Evolutionary conservation across 1,139 yeast genomes (phyloP), one percentile per base, ranked within the genome.

Genomic region (Zygotorulaspora mrakii): DNA sequence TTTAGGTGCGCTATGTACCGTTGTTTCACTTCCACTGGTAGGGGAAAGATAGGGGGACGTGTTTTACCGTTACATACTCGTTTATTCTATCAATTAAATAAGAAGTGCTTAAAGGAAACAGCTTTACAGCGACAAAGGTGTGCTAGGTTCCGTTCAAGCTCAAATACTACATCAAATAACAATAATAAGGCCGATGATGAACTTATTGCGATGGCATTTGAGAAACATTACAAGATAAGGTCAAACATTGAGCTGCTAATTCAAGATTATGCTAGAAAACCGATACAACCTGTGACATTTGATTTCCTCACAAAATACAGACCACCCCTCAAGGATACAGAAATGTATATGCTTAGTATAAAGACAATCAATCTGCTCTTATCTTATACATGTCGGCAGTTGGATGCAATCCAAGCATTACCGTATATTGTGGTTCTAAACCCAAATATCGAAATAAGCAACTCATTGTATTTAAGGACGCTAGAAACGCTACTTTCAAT

Each of bases 401-500:
- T 88, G 13, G 71, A 73, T 29, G 82, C 82, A 32, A 77, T 89
- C 50, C 71, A 94, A 46, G 70, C 73, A 34, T 67, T 89, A 38
- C 95, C 96, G 0, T 89, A 87, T 59, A 73, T 89, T 50, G 88
- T 82, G 35, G 83, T 87, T 33, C 66, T 89, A 46, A 89, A 89
- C 57, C 96, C 96, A n/a, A 77, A 86, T 53, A 82, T 89, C 39
- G 82, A 94, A n/a, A 79, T 77, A 52, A 82, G 85, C 14, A 86
- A 87, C 66, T 72, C 77, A 52, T 65, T 81, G 34, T 89, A 89
- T 62, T 67, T 85, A 49, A 71, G 76, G 45, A 82, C 95, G 4
- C 74, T 88, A 68, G 73, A 82, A 30, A 71, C 79, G 3, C 64
- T 87, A 48, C 63, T 81, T 36, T 68, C 74, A 22, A 59, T 64